These are phyloP conservation scores for Adenanthera pavonina DNA, from an alignment of 306 rosid species.

Conservation along the genomic window DNA sequence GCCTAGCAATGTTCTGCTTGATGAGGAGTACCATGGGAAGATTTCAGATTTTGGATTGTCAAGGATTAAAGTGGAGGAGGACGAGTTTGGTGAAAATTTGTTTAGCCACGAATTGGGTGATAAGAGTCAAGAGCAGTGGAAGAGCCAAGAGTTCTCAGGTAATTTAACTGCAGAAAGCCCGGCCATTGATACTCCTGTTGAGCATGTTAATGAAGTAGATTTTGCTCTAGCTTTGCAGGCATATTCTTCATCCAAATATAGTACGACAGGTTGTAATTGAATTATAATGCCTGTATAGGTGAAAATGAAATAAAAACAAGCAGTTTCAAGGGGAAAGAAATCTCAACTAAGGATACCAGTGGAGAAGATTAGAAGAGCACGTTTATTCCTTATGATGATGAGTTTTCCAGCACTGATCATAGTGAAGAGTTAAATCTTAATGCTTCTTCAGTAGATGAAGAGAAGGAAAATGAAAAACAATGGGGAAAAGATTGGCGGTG, in stretches of 20 bases:
- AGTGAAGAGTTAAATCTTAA: conserved; percentile 68
- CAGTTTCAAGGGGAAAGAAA: conserved; percentile 77
- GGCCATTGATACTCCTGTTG: conserved; percentile 76
- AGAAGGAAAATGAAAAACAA: conserved; percentile 63
- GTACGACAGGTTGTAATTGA: conserved; percentile 58
- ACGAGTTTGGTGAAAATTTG: conserved; percentile 79
- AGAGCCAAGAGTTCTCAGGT: conserved; percentile 87
- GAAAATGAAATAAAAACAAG: conserved; percentile 62
- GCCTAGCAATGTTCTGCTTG: conserved; percentile 91
- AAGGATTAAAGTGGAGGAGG: conserved; percentile 87
- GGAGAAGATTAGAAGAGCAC: conserved; percentile 37
- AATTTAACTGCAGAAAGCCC: conserved; percentile 73
- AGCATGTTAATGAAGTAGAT: conserved; percentile 81
- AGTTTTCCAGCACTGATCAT: conserved; percentile 71
- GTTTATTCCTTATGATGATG: conserved; percentile 83
- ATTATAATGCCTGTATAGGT: conserved; percentile 63
- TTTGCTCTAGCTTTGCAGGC: conserved; percentile 96
- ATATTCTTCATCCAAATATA: conserved; percentile 80
- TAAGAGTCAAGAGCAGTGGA: conserved; percentile 76
- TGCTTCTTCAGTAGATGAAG: conserved; percentile 57
- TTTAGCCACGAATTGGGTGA: conserved; percentile 84
- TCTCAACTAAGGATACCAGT: conserved; percentile 57
- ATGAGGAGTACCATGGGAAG: conserved; percentile 67
- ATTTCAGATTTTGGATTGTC: conserved; percentile 90
- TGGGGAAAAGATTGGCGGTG: conserved; percentile 99